phyloP scores from a whole-genome alignment of 371 early-diverging fungal species.

The Thermomucor indicae-seudaticae region DNA sequence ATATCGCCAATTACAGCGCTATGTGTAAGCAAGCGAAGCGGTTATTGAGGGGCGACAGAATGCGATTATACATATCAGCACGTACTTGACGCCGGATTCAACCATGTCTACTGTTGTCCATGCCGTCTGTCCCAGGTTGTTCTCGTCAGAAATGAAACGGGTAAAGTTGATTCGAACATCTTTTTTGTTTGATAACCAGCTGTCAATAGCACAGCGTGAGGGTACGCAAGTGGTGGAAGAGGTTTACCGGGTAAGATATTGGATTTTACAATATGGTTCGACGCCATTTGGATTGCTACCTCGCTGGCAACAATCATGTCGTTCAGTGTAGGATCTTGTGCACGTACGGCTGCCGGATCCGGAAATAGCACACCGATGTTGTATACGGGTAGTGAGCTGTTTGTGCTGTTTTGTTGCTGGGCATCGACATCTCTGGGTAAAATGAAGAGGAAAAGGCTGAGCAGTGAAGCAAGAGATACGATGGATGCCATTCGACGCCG shows the following conservation, averaged over 20 bases:
- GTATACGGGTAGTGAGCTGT: constrained; percentile 11
- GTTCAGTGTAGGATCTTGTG: constrained; percentile 18
- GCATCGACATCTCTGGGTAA: no score
- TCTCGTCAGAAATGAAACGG: constrained; percentile 22
- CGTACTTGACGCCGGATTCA: constrained; percentile 27
- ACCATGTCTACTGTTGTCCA: constrained; percentile 28
- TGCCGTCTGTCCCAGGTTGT: constrained; percentile 22
- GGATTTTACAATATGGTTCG: constrained; percentile 7
- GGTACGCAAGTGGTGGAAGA: neutral
- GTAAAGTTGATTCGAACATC: constrained; percentile 29
- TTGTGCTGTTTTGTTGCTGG: no score
- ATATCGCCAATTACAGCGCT: constrained; percentile 45
- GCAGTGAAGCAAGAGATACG: no score
- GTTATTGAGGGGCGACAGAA: no score
- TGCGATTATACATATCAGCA: neutral
- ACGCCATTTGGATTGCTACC: constrained; percentile 25
- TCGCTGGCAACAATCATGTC: constrained; percentile 36
- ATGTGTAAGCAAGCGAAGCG: no score
- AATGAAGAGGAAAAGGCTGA: no score
- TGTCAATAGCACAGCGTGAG: neutral
- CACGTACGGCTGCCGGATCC: constrained; percentile 11
- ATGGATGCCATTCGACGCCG: no score
- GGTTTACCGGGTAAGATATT: constrained; percentile 26
- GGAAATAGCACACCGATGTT: constrained; percentile 35
- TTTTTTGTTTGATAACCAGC: neutral